Percentiles rank a stretch among this genome's conserved stretches.
These are phyloP conservation scores for Lanzia echinophila DNA, from an alignment of 2,329 filamentous ascomycete species.

Conservation along the genomic window DNA sequence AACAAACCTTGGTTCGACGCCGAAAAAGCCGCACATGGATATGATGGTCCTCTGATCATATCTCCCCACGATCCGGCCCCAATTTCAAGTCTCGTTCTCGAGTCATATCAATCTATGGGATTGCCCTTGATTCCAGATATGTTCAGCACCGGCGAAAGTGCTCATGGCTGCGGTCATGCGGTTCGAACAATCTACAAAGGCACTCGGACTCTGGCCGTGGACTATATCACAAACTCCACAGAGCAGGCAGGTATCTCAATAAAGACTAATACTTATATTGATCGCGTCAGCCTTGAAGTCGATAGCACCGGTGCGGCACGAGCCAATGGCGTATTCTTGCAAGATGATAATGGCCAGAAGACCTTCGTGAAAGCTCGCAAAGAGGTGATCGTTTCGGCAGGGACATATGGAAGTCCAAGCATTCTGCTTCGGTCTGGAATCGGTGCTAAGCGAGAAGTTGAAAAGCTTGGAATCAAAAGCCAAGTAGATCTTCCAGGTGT, in stretches of 20 bases:
- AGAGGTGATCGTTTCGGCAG: constrained; percentile 45
- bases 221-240: not conserved
- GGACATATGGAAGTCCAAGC: constrained; percentile 44
- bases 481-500: constrained; percentile 42
- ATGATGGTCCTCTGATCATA: not conserved
- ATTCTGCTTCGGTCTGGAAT: constrained; percentile 46
- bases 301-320: not conserved
- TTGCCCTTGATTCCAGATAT: not conserved
- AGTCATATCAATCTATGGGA: constrained; percentile 1
- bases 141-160: not conserved
- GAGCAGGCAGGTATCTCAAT: not conserved
- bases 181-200: not conserved
- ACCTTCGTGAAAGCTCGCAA: constrained; percentile 16
- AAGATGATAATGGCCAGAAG: not conserved
- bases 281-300: not conserved
- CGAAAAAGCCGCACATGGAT: not conserved
- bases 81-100: not conserved
- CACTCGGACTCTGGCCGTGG: not conserved
- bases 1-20: not conserved
- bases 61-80: not conserved
- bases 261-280: not conserved
- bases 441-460: constrained; percentile 38
- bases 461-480: constrained; percentile 36
- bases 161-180: not conserved
- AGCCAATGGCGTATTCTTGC: not conserved